Evolutionary conservation across 2,329 filamentous ascomycete species (phyloP).

Genomic region (Tolypocladium tundrense): DNA sequence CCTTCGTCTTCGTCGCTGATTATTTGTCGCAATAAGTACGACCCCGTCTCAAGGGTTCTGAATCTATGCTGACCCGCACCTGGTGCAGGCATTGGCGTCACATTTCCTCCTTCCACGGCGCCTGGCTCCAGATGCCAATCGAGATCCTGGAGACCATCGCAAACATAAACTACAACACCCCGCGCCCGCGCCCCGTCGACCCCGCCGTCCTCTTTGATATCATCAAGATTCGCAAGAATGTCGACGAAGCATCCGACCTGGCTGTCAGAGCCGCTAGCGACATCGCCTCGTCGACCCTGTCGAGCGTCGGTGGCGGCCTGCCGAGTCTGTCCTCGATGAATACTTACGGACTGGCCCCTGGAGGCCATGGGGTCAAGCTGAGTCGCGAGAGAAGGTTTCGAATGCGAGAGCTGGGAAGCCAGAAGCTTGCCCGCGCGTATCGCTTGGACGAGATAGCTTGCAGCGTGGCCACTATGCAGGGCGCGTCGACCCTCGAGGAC

Average conservation of each 20-base stretch:
- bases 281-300: constrained; percentile 53
- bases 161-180: constrained; percentile 68
- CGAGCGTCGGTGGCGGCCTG: constrained; percentile 37
- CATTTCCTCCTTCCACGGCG: constrained; percentile 73
- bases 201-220: constrained; percentile 75
- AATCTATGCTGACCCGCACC: background rate
- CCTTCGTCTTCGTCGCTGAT: constrained; percentile 10
- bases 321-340: constrained; percentile 9
- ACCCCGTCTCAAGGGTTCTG: constrained; percentile 9
- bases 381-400: constrained; percentile 68
- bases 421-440: constrained; percentile 69
- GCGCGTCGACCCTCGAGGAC: constrained; percentile 65
- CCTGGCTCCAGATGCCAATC: constrained; percentile 70
- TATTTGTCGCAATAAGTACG: constrained; percentile 57
- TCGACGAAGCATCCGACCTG: constrained; percentile 71
- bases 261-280: constrained; percentile 69
- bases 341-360: constrained; percentile 25
- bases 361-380: constrained; percentile 52
- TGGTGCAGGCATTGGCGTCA: constrained; percentile 66
- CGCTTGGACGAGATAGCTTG: constrained; percentile 74
- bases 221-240: constrained; percentile 67
- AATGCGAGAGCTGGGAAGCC: constrained; percentile 71
- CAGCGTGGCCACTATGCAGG: constrained; percentile 76
- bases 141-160: constrained; percentile 72
- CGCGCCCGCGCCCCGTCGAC: constrained; percentile 66